These are phyloP conservation scores for Coemansia sp. DNA, from an alignment of 192 early-diverging fungal genomes.

Conservation along the genomic window DNA sequence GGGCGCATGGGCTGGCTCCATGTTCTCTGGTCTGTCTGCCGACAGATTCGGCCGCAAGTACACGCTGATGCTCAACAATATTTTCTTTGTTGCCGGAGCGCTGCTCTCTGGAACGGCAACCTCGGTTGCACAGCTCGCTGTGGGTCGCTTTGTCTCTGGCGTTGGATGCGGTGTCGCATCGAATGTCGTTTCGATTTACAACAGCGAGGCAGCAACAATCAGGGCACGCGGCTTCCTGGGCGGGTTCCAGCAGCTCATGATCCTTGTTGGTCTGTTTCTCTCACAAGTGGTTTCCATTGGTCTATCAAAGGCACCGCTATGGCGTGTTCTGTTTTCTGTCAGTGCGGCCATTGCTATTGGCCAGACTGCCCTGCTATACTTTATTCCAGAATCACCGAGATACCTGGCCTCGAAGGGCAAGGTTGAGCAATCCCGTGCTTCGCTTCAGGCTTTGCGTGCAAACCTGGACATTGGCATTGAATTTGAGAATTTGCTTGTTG, in stretches of 20 bases:
- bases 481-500: constrained; percentile 60
- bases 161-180: constrained; percentile 73
- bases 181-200: constrained; percentile 80
- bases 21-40: constrained; percentile 63
- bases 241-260: constrained; percentile 82
- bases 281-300: constrained; percentile 70
- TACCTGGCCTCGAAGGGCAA: constrained; percentile 63
- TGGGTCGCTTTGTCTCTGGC: constrained; percentile 75
- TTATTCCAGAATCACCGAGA: constrained; percentile 78
- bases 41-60: constrained; percentile 70
- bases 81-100: constrained; percentile 63
- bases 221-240: constrained; percentile 71
- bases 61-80: constrained; percentile 68
- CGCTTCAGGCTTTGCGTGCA: constrained; percentile 59
- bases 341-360: constrained; percentile 61
- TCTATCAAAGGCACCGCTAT: constrained; percentile 60
- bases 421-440: constrained; percentile 54
- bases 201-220: constrained; percentile 73
- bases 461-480: constrained; percentile 56
- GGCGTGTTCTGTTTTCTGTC: constrained; percentile 73
- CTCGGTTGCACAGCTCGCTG: constrained; percentile 49
- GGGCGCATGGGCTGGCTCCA: constrained; percentile 76
- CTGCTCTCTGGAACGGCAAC: constrained; percentile 62
- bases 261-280: constrained; percentile 76
- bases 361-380: constrained; percentile 67